These are phyloP conservation scores for Chytriomyces hyalinus DNA, from an alignment of 192 early-diverging fungal species.

Conservation along the genomic window DNA sequence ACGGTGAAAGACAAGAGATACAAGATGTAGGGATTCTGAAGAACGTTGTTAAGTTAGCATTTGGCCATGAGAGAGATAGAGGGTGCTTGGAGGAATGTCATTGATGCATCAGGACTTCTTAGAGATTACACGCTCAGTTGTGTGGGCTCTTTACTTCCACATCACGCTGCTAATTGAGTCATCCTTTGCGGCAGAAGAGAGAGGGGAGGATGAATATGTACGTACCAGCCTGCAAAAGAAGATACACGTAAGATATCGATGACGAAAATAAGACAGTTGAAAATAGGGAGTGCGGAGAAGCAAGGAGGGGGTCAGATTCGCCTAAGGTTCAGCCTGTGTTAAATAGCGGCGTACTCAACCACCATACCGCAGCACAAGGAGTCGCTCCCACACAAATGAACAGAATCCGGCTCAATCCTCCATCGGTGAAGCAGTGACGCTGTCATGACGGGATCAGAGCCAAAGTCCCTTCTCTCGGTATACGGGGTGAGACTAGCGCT, in stretches of 20 bases:
- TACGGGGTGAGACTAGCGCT: neutral
- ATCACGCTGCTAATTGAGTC: slow-evolving; percentile 4
- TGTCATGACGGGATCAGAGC: too few species aligned
- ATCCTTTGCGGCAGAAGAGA: neutral
- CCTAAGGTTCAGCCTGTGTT: neutral
- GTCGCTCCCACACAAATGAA: too few species aligned
- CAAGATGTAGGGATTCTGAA: too few species aligned
- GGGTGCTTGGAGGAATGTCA: too few species aligned
- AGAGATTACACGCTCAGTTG: neutral
- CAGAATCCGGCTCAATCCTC: too few species aligned
- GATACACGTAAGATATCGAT: neutral
- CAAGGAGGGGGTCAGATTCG: neutral
- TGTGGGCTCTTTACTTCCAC: slow-evolving; percentile 8
- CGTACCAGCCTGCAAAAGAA: neutral
- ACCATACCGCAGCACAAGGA: too few species aligned
- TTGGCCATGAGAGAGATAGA: too few species aligned
- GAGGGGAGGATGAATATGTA: neutral
- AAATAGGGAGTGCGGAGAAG: neutral
- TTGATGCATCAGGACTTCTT: neutral
- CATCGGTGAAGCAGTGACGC: too few species aligned
- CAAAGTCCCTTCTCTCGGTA: neutral
- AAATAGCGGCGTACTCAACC: neutral
- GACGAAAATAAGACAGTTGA: neutral
- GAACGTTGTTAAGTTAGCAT: too few species aligned
- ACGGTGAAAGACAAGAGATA: too few species aligned